Percentiles rank a stretch among this genome's conserved stretches.
Conservation (phyloP, 129 eudicot species). For the Cynara cardunculus region DNA sequence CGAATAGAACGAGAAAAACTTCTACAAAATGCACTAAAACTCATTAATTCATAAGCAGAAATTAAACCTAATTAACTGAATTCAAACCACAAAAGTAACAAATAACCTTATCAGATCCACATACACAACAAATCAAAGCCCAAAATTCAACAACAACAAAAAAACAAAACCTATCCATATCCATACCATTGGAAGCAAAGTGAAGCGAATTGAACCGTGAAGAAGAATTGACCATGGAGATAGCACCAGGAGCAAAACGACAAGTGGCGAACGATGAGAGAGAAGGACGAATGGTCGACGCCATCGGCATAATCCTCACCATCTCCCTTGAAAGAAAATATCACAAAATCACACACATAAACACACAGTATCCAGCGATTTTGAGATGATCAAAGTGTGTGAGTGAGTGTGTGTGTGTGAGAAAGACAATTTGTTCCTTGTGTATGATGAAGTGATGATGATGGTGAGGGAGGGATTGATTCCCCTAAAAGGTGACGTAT, state of each 20-base stretch:
- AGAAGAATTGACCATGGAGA: constrained; percentile 21
- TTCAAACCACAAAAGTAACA: neutral
- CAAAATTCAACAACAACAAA: neutral
- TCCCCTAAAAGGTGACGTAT: constrained; percentile 32
- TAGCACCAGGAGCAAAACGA: constrained; percentile 26
- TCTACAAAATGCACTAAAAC: neutral
- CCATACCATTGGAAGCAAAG: constrained; percentile 45
- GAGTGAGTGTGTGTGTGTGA: constrained; percentile 9
- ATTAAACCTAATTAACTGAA: constrained; percentile 11
- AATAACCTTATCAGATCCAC: neutral
- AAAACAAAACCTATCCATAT: neutral
- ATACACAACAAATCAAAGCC: neutral
- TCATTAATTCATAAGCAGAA: neutral
- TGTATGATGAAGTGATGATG: neutral
- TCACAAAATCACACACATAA: constrained; percentile 32
- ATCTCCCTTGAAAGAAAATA: constrained; percentile 34
- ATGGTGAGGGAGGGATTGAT: constrained; percentile 23
- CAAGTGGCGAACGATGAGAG: constrained; percentile 36
- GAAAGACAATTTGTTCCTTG: constrained; percentile 2
- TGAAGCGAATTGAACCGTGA: constrained; percentile 39
- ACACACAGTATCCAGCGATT: constrained; percentile 19
- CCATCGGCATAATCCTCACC: constrained; percentile 83
- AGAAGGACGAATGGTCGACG: constrained; percentile 67
- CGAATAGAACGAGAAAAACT: neutral
- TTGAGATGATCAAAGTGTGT: neutral